Conservation (phyloP, 2,329 filamentous ascomycete genomes). For the Epichloe gansuensis region DNA sequence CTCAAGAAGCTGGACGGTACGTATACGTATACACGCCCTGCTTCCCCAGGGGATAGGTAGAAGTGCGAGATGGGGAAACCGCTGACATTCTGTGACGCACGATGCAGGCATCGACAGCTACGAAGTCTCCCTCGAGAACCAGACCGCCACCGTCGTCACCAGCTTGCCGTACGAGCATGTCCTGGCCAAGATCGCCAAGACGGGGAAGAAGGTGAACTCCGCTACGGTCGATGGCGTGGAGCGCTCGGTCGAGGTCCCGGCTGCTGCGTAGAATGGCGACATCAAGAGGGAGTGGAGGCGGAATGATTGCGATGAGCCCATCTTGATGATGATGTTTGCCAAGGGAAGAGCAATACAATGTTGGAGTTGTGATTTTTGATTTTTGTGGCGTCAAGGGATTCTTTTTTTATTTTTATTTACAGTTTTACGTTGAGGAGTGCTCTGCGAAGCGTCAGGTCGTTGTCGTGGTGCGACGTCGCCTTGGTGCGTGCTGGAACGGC, state of each 20-base stretch:
- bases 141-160: constrained; percentile 69
- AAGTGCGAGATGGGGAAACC: neutral
- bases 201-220: constrained; percentile 80
- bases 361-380: too few relatives aligned
- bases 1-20: constrained; percentile 83
- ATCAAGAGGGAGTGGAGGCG: neutral
- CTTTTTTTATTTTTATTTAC: too few relatives aligned
- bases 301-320: too few relatives aligned
- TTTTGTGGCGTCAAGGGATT: too few relatives aligned
- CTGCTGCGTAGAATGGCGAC: constrained; percentile 8
- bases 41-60: too few relatives aligned
- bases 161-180: constrained; percentile 67
- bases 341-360: neutral
- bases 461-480: too few relatives aligned
- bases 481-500: too few relatives aligned
- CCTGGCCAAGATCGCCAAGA: constrained; percentile 83
- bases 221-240: constrained; percentile 57
- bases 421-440: too few relatives aligned
- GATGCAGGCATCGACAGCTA: constrained; percentile 67
- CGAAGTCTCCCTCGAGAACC: constrained; percentile 76
- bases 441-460: too few relatives aligned
- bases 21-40: constrained; percentile 14
- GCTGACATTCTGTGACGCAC: neutral
- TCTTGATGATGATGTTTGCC: neutral
- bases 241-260: constrained; percentile 36